These are phyloP conservation scores for Reticulascus tulasneorum DNA, from an alignment of 2,329 filamentous ascomycete genomes.

Conservation along the genomic window DNA sequence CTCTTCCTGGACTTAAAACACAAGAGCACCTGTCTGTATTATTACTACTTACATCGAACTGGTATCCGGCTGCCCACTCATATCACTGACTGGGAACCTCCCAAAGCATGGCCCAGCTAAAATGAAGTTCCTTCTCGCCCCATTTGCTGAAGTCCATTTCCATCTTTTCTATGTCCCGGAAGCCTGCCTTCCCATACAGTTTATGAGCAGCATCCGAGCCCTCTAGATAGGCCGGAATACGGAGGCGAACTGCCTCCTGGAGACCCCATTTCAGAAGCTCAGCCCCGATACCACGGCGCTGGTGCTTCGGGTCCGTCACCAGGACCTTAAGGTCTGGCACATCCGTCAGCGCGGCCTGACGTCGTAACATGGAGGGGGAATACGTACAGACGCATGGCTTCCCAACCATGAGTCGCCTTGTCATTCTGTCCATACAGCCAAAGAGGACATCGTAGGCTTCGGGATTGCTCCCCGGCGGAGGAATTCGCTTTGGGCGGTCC, in stretches of 20 bases:
- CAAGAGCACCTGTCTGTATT: too few relatives aligned
- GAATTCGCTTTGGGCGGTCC: constrained; percentile 18
- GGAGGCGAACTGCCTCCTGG: constrained; percentile 30
- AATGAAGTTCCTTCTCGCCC: constrained; percentile 3
- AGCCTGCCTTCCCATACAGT: constrained; percentile 32
- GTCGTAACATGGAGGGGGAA: background rate
- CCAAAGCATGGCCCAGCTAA: constrained; percentile 15
- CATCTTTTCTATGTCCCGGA: constrained; percentile 21
- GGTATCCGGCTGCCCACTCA: too few relatives aligned
- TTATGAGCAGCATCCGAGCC: constrained; percentile 25
- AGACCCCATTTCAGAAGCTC: constrained; percentile 30
- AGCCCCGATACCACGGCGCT: constrained; percentile 28
- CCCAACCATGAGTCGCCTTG: constrained; percentile 23
- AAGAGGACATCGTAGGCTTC: constrained; percentile 30
- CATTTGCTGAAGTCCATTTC: constrained; percentile 7
- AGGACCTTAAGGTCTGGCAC: constrained; percentile 30
- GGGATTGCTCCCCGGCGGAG: constrained; percentile 24
- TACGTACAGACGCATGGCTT: constrained; percentile 32
- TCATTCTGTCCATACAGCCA: constrained; percentile 24
- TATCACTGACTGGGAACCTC: constrained; percentile 8
- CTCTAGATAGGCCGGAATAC: constrained; percentile 32
- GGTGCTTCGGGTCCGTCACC: constrained; percentile 32
- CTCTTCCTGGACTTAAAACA: too few relatives aligned
- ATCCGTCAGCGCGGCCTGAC: constrained; percentile 1
- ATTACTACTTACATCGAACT: too few relatives aligned